phyloP scores from a whole-genome alignment of 2,329 filamentous ascomycete species.

The Colletotrichum shisoi region DNA sequence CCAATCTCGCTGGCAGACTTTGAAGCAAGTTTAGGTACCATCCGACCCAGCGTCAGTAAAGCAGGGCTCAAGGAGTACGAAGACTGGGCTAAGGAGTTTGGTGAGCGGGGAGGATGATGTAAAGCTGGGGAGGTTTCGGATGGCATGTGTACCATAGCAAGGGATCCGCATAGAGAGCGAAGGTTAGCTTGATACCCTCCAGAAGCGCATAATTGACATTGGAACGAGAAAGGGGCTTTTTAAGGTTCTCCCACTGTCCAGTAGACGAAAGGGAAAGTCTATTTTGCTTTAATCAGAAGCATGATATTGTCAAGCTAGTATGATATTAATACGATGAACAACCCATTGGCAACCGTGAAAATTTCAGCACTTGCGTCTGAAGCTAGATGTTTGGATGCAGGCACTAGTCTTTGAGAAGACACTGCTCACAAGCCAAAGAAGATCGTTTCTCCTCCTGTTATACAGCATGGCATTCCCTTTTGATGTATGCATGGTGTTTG shows the following conservation, averaged over 20 bases:
- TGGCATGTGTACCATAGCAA: neutral
- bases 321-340: conserved; percentile 7
- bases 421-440: neutral
- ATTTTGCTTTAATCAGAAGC: neutral
- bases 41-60: conserved; percentile 88
- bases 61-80: conserved; percentile 88
- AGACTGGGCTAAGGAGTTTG: conserved; percentile 92
- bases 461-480: conserved; percentile 10
- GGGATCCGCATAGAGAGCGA: neutral
- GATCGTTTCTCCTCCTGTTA: neutral
- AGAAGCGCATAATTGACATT: neutral
- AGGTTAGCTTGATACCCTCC: conserved; percentile 10
- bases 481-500: neutral
- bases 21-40: conserved; percentile 79
- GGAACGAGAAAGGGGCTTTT: neutral
- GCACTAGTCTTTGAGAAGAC: neutral
- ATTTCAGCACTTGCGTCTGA: neutral
- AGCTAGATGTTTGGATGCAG: neutral
- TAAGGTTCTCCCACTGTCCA: too few relatives aligned
- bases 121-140: neutral
- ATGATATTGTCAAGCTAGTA: conserved; percentile 10
- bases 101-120: conserved; percentile 80
- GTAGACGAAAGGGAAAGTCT: neutral
- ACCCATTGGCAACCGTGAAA: neutral
- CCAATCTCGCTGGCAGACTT: conserved; percentile 87